These are phyloP conservation scores for Sphaerulina populicola DNA, from an alignment of 2,329 filamentous ascomycete species.

Conservation along the genomic window DNA sequence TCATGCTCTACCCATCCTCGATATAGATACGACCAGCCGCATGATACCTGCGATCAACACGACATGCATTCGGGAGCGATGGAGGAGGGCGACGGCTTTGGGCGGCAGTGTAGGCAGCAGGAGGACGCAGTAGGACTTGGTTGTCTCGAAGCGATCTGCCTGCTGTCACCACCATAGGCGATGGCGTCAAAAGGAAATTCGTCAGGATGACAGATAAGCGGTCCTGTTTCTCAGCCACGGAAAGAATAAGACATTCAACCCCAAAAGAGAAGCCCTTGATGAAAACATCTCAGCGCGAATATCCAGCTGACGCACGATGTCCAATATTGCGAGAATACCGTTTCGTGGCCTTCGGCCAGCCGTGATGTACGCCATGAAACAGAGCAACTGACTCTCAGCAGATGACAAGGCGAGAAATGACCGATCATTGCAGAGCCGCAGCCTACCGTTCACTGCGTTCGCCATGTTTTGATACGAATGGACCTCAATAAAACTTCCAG, in stretches of 20 bases:
- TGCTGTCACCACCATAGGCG: slow-evolving; percentile 3
- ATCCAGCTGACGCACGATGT: neutral
- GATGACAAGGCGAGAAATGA: too few relatives aligned
- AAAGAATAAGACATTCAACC: slow-evolving; percentile 12
- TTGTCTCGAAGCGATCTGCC: slow-evolving; percentile 4
- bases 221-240: slow-evolving; percentile 9
- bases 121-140: slow-evolving; percentile 6
- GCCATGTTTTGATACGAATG: too few relatives aligned
- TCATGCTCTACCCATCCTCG: slow-evolving; percentile 37
- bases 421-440: too few relatives aligned
- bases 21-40: slow-evolving; percentile 27
- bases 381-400: neutral
- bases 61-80: slow-evolving; percentile 10
- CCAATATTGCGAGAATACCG: too few relatives aligned
- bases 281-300: slow-evolving; percentile 1
- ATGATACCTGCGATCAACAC: slow-evolving; percentile 6
- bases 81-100: slow-evolving; percentile 2
- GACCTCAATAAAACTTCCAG: too few relatives aligned
- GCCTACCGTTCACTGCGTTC: too few relatives aligned
- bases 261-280: slow-evolving; percentile 4
- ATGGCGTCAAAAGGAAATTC: slow-evolving; percentile 9
- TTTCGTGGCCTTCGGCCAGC: too few relatives aligned
- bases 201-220: slow-evolving; percentile 6
- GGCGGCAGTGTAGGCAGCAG: slow-evolving; percentile 4
- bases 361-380: neutral